These are phyloP conservation scores for Cadophora sp. DNA, from an alignment of 2,329 filamentous ascomycete species.

Conservation along the genomic window DNA sequence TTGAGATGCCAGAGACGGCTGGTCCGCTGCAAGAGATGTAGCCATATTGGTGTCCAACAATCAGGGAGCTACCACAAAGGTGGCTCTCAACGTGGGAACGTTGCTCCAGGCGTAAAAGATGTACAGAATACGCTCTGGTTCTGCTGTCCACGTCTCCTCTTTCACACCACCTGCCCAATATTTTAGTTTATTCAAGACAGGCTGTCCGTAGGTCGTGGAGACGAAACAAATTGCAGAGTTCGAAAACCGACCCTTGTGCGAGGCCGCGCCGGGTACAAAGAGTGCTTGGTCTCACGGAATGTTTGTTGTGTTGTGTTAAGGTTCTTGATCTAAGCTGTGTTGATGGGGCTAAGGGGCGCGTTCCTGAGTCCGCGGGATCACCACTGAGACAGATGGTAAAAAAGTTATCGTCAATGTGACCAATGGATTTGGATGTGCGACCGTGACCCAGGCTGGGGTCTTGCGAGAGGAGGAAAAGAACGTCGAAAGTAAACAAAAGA, in stretches of 20 bases:
- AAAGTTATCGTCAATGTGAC: conserved; percentile 18
- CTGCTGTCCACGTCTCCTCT: conserved; percentile 19
- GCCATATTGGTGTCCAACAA: conserved; percentile 48
- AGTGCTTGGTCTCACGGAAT: conserved; percentile 28
- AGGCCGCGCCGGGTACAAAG: conserved; percentile 26
- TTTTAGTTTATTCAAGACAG: background rate
- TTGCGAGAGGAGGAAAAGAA: background rate
- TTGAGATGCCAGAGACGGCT: conserved; percentile 36
- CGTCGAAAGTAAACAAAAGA: conserved; percentile 6
- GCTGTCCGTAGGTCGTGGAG: conserved; percentile 16
- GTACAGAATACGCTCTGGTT: conserved; percentile 12
- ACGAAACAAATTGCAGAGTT: background rate
- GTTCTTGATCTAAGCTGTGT: conserved; percentile 24
- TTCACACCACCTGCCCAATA: conserved; percentile 25
- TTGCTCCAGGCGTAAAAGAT: conserved; percentile 12
- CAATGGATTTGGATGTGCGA: conserved; percentile 15
- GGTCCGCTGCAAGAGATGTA: conserved; percentile 38
- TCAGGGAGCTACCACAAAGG: conserved; percentile 20
- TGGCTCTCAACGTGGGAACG: conserved; percentile 5
- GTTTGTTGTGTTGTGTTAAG: conserved; percentile 25
- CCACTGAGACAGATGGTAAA: conserved; percentile 16
- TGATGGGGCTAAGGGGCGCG: conserved; percentile 30
- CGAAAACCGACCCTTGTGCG: conserved; percentile 4
- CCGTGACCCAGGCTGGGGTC: conserved; percentile 7
- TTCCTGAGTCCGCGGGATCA: conserved; percentile 19